Base-by-base conservation (phyloP, 495 filamentous ascomycete species). In the Neurospora sp. region DNA sequence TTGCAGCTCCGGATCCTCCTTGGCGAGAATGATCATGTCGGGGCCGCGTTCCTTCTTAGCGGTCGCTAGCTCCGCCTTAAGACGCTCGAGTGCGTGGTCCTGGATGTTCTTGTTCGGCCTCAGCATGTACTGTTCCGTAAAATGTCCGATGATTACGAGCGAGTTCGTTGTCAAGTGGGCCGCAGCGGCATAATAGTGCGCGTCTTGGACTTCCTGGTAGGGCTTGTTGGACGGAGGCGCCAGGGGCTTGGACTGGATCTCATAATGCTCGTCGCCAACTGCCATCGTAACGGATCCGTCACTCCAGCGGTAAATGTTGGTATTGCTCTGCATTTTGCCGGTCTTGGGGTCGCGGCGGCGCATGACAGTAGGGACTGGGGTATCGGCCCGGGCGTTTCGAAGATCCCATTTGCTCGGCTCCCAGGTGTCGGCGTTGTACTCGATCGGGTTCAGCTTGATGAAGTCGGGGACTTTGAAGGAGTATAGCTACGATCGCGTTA, bases 211-310 rank as follows among this genome's bases (percentile, higher is more conserved):
- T 37, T 90, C 86, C 66, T 92, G 86, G 79, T 95, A 94, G 7
- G 83, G 80, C 76, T 87, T 86, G 76, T 80, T 77, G 39, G 77
- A 74, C 23, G 90, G 86, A 49, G 93, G 92, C 2, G 92, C 93
- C 72, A 97, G 90, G 4, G 87, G 80, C 82, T 95, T 95, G 75
- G 88, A 88, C 72, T 90, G 84, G 46, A 97, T 88, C 75, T 92
- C 90, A 83, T 93, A 97, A 76, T 97, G 93, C 75, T 92, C 90
- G 70, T 86, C 85, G 10, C 94, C 92, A 62, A 89, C 79, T 0
- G 88, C 89, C 11, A 98, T 85, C 18, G 95, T 97, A 38, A 94
- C 81, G 7, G 92, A 94, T 44, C 93, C 93, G 77, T 97, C 93
- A 74, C 91, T 92, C 93, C 93, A 97, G 74, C 87, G 88, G 72